Evolutionary conservation across 768 basidiomycete species (phyloP), one percentile per base, ranked within the genome.

Genomic region (Rhodotorula babjevae): DNA sequence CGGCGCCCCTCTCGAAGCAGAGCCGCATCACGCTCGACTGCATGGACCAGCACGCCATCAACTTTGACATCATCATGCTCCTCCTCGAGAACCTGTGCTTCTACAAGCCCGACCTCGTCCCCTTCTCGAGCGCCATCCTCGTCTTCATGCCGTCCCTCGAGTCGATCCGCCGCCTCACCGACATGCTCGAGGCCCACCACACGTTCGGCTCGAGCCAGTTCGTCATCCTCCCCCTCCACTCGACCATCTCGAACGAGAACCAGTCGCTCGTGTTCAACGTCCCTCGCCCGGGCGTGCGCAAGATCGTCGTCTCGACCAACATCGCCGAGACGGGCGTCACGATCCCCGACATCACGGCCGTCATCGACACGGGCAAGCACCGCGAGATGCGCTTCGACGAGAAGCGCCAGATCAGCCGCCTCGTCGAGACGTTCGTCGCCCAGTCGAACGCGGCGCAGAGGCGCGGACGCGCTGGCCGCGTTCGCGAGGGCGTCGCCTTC

Each of bases 361-460:
- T 97, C 33, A 92, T 98, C 71, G 95, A 99, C 79, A 87, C 88
- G 0, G 93, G 94, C 61, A 93, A 91, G 78, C 93, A 96, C 80
- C 86, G 92, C 75, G 93, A 96, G 83, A 96, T 96, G 89, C 87
- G 89, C 89, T 97, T 93, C 78, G 94, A 99, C 79, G 95, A 99
- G 83, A 97, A 97, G 81, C 87, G 96, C 23, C 95, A 97, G 78
- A 87, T 96, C 71, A 95, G 92, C 68, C 87, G 93, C 33, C 82
- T 99, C 40, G 86, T 93, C 14, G 93, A 98, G 81, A 92, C 91
- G 1, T 97, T 89, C 78, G 86, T 99, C 60, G 90, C 94, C 11
- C 88, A 86, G 81, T 75, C 72, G 42, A 78, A 79, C 58, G 77
- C 73, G 6, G 47, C 68, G 27, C 77, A 78, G 77, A 83, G 92